A percentile compares a stretch with the other conserved stretches of the same genome.
Conservation (phyloP, 2,329 filamentous ascomycete species). For the Cladosporium cucumerinum region DNA sequence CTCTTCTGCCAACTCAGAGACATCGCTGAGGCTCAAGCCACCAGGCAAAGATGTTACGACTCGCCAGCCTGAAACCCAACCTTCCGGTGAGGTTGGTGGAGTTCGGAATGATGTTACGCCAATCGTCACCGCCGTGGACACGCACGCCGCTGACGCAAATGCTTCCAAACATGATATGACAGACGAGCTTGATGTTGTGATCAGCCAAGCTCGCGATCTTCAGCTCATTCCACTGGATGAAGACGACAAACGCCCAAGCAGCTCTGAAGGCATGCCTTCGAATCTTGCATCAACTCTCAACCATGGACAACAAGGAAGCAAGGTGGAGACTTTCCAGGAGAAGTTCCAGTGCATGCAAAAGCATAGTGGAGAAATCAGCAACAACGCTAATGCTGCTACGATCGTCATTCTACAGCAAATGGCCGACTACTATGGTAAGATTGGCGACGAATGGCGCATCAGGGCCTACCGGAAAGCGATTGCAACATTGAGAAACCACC, state of each 20-base stretch:
- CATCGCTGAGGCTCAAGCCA: conserved; percentile 52
- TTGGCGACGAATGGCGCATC: conserved; percentile 73
- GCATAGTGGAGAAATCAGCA: conserved; percentile 42
- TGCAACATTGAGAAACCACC: conserved; percentile 65
- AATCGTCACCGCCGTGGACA: too few species aligned
- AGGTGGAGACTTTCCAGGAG: conserved; percentile 31
- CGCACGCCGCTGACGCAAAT: background rate
- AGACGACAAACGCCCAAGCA: conserved; percentile 32
- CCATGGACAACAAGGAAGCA: conserved; percentile 2
- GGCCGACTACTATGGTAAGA: conserved; percentile 70
- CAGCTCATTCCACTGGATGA: conserved; percentile 53
- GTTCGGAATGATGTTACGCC: background rate
- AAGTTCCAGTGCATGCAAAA: conserved; percentile 60
- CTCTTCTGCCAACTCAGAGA: conserved; percentile 24
- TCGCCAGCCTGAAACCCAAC: conserved; percentile 38
- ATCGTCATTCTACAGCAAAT: conserved; percentile 76
- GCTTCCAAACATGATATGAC: background rate
- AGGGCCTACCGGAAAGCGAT: conserved; percentile 76
- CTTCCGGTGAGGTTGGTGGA: background rate
- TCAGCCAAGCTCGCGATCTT: conserved; percentile 59
- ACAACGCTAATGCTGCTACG: conserved; percentile 70
- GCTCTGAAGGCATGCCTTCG: conserved; percentile 20
- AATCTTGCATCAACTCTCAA: background rate
- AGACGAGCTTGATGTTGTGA: conserved; percentile 63
- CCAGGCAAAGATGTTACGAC: conserved; percentile 40